These are phyloP conservation scores for Linderniella brevidens DNA, from an alignment of 257 asterid species.

Conservation along the genomic window DNA sequence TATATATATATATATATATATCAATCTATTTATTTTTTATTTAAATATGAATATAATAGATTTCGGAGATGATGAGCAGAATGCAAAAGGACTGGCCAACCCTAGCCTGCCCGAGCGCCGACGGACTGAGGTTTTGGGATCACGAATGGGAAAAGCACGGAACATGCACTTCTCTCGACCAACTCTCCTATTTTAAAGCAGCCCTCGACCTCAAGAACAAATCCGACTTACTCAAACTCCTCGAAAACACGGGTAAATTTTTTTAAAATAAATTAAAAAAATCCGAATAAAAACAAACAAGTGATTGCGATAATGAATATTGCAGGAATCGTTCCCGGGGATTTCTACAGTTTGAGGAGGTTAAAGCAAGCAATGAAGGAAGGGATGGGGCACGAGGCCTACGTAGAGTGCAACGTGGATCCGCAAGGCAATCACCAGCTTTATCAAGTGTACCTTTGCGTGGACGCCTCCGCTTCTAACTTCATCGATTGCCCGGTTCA, in stretches of 20 bases:
- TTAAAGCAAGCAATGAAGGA: slow-evolving; percentile 30
- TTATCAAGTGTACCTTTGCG: slow-evolving; percentile 56
- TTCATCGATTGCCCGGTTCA: slow-evolving; percentile 50
- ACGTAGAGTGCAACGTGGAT: slow-evolving; percentile 56
- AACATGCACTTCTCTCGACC: slow-evolving; percentile 42
- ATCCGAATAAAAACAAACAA: no score
- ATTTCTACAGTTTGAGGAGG: slow-evolving; percentile 21
- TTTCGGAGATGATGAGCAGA: no score
- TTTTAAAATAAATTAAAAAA: not conserved
- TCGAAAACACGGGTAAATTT: slow-evolving; percentile 33
- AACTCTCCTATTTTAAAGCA: slow-evolving; percentile 33
- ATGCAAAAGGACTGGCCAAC: slow-evolving; percentile 76
- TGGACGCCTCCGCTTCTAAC: slow-evolving; percentile 31
- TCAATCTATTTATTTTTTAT: no score
- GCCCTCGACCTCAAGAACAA: slow-evolving; percentile 43
- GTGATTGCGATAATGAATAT: not conserved
- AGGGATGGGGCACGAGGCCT: slow-evolving; percentile 41
- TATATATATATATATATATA: no score
- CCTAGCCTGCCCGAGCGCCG: slow-evolving; percentile 54
- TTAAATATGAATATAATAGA: no score
- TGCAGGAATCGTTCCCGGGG: slow-evolving; percentile 38
- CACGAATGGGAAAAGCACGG: slow-evolving; percentile 91
- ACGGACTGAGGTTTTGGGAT: slow-evolving; percentile 46
- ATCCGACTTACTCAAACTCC: slow-evolving; percentile 43
- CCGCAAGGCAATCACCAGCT: slow-evolving; percentile 35